A percentile compares a stretch with the other conserved stretches of the same genome.
phyloP scores from a whole-genome alignment of 1,284 basidiomycete species.

The Apiotrichum brassicae region DNA sequence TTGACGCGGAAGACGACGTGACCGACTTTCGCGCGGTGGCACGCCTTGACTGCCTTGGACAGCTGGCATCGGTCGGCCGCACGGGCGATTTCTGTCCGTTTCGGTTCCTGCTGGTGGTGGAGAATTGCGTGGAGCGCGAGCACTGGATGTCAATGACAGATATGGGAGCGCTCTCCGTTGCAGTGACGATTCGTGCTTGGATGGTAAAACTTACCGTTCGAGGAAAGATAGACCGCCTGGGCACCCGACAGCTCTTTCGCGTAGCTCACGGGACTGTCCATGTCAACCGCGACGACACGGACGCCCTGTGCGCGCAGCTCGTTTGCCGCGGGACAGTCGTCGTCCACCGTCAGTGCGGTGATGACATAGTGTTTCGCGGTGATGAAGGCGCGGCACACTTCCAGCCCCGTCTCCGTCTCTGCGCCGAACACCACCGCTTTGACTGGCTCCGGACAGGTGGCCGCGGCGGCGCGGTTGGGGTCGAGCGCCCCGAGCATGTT shows the following conservation, averaged over 20 bases:
- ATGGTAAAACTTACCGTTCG: constrained; percentile 9
- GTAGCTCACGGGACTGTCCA: constrained; percentile 22
- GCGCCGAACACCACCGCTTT: constrained; percentile 26
- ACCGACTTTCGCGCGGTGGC: constrained; percentile 11
- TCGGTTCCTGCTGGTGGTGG: constrained; percentile 17
- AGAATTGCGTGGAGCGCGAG: constrained; percentile 16
- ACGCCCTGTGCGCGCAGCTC: constrained; percentile 13
- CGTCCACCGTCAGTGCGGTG: constrained; percentile 14
- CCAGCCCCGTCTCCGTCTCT: constrained; percentile 18
- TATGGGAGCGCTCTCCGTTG: background rate
- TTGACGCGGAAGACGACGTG: constrained; percentile 18
- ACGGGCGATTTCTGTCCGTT: constrained; percentile 16
- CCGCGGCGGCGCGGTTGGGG: constrained; percentile 14
- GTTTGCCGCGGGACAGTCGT: background rate
- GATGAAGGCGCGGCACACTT: constrained; percentile 13
- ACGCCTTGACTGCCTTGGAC: constrained; percentile 14
- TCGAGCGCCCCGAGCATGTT: constrained; percentile 22
- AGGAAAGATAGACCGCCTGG: constrained; percentile 21
- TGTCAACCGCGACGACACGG: constrained; percentile 22
- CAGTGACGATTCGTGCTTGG: background rate
- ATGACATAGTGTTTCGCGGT: constrained; percentile 3
- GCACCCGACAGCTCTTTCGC: constrained; percentile 15
- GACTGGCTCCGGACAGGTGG: constrained; percentile 12
- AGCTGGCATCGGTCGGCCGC: constrained; percentile 15
- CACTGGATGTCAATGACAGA: constrained; percentile 7